These are phyloP conservation scores for Chrysanthemum seticuspe DNA, from an alignment of 129 eudicot species.

Conservation along the genomic window DNA sequence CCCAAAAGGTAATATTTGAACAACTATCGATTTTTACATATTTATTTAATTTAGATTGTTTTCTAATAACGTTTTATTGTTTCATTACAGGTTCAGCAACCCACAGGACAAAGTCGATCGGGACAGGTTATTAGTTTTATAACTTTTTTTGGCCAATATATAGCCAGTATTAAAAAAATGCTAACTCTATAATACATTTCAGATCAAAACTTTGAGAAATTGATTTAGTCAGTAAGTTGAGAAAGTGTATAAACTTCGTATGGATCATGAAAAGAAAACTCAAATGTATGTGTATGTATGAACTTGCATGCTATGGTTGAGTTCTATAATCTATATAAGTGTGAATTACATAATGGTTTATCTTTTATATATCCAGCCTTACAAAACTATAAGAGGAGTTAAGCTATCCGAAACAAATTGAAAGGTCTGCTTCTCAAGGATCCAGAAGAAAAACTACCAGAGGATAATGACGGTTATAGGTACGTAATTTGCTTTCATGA, in stretches of 20 bases:
- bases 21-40: no score
- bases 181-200: conserved; percentile 20
- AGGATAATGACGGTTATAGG: no score
- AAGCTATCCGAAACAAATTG: conserved; percentile 69
- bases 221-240: conserved; percentile 93
- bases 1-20: no score
- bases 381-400: conserved; percentile 85
- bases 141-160: no score
- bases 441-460: conserved; percentile 20
- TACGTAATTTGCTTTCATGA: no score
- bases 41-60: neutral
- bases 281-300: conserved; percentile 53
- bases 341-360: conserved; percentile 7
- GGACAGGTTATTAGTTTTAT: no score
- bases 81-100: no score
- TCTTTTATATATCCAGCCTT: conserved; percentile 49
- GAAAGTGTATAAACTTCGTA: conserved; percentile 74
- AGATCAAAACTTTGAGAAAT: conserved; percentile 74
- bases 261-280: conserved; percentile 76
- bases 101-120: no score
- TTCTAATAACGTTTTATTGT: neutral
- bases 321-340: conserved; percentile 5
- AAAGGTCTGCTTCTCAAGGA: conserved; percentile 60
- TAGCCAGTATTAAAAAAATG: neutral
- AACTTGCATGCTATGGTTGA: neutral